Conservation (phyloP, 257 asterid species). For the Solanum tarijense region DNA sequence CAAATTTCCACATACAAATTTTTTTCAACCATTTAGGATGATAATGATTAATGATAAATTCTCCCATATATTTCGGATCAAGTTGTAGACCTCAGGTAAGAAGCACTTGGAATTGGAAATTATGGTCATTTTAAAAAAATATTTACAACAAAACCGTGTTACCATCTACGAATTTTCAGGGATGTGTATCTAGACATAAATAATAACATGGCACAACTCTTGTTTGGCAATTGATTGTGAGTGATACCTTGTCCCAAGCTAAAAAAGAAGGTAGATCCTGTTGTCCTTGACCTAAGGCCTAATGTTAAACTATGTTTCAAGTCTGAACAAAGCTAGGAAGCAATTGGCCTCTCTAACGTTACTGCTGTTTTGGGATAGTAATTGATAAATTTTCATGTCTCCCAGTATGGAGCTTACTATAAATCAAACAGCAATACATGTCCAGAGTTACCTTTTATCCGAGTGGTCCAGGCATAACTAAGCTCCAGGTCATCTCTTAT, state of each 20-base stretch:
- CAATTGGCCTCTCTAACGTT: neutral
- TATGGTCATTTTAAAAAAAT: neutral
- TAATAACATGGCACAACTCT: neutral
- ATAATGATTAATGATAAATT: neutral
- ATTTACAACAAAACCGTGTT: neutral
- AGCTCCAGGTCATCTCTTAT: neutral
- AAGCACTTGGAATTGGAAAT: neutral
- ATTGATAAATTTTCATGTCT: neutral
- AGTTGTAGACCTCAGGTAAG: constrained; percentile 8
- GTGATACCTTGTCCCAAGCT: neutral
- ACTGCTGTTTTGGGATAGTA: neutral
- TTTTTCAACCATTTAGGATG: neutral
- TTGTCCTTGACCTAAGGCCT: neutral
- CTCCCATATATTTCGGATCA: constrained; percentile 29
- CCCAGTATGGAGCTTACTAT: neutral
- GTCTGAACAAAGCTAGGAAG: neutral
- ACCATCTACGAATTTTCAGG: neutral
- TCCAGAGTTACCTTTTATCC: neutral
- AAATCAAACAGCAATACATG: neutral
- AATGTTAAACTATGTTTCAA: neutral
- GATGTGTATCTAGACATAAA: neutral
- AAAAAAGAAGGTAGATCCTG: neutral
- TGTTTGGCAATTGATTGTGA: neutral
- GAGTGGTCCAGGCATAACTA: neutral
- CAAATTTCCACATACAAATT: neutral